These are phyloP conservation scores for Coniochaeta ligniaria DNA, from an alignment of 2,329 filamentous ascomycete genomes.

Conservation along the genomic window DNA sequence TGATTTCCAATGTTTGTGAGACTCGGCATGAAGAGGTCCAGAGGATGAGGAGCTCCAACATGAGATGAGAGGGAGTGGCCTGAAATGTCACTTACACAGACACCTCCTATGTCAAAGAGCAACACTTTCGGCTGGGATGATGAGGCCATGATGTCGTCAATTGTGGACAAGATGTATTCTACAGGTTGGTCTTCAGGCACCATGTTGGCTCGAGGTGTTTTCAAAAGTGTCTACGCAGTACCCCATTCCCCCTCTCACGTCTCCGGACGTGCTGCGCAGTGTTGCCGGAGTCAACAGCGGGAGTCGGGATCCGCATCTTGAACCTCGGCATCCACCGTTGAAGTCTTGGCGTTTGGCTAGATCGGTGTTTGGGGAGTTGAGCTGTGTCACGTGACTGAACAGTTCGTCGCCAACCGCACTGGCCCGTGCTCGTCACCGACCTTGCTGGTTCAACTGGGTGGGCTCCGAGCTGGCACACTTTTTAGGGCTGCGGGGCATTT, in stretches of 20 bases:
- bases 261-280: background rate
- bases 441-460: conserved; percentile 2
- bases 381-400: background rate
- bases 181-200: conserved; percentile 14
- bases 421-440: conserved; percentile 5
- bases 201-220: conserved; percentile 6
- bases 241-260: background rate
- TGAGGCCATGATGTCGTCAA: conserved; percentile 30
- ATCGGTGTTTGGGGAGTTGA: background rate
- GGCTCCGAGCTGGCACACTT: background rate
- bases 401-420: conserved; percentile 24
- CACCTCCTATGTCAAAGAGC: conserved; percentile 93
- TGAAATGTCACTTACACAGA: conserved; percentile 67
- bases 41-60: background rate
- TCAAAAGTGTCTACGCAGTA: background rate
- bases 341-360: background rate
- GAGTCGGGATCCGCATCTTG: conserved; percentile 3
- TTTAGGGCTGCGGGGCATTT: conserved; percentile 28
- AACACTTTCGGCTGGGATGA: conserved; percentile 60
- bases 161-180: conserved; percentile 21
- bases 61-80: background rate
- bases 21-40: background rate
- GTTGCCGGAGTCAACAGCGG: background rate
- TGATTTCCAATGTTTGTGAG: background rate
- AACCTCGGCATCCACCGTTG: conserved; percentile 5